Evolutionary conservation across 2,329 filamentous ascomycete species (phyloP).

Genomic region (Fusarium staphyleae): DNA sequence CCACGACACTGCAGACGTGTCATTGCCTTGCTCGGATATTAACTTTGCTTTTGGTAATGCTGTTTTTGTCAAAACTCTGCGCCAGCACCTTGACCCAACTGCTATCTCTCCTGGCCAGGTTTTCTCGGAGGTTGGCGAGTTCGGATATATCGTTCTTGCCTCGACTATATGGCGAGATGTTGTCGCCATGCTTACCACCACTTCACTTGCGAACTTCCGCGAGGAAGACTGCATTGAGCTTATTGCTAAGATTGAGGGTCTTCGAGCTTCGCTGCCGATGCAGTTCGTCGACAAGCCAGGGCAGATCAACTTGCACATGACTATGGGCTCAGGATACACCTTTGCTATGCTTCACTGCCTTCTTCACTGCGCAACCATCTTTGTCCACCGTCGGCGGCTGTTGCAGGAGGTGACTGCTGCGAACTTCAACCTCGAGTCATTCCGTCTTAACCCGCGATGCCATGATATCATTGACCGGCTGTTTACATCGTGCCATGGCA

Average conservation of each 20-base stretch:
- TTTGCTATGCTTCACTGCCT: slow-evolving; percentile 70
- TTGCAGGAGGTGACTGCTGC: slow-evolving; percentile 63
- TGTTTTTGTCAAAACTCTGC: slow-evolving; percentile 64
- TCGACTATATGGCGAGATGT: slow-evolving; percentile 69
- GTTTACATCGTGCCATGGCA: slow-evolving; percentile 65
- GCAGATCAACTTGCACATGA: slow-evolving; percentile 68
- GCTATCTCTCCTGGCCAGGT: slow-evolving; percentile 49
- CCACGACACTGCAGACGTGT: slow-evolving; percentile 62
- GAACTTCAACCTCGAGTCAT: slow-evolving; percentile 60
- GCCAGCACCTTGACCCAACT: slow-evolving; percentile 48
- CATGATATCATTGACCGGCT: slow-evolving; percentile 64
- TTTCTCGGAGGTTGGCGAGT: slow-evolving; percentile 63
- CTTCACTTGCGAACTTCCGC: slow-evolving; percentile 58
- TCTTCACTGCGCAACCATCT: slow-evolving; percentile 66
- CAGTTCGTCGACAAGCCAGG: slow-evolving; percentile 68
- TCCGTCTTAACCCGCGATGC: slow-evolving; percentile 57
- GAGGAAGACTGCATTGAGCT: slow-evolving; percentile 60
- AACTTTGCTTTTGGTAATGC: slow-evolving; percentile 69
- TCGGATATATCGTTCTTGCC: slow-evolving; percentile 67
- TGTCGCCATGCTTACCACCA: slow-evolving; percentile 66
- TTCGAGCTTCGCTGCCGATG: slow-evolving; percentile 62
- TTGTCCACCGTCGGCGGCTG: slow-evolving; percentile 66
- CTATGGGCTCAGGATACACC: slow-evolving; percentile 68
- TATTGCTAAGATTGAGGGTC: slow-evolving; percentile 61
- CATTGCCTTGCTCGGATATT: slow-evolving; percentile 66